Evolutionary conservation across 2,329 filamentous ascomycete genomes (phyloP).

Genomic region (Fusarium solani-melongenae): DNA sequence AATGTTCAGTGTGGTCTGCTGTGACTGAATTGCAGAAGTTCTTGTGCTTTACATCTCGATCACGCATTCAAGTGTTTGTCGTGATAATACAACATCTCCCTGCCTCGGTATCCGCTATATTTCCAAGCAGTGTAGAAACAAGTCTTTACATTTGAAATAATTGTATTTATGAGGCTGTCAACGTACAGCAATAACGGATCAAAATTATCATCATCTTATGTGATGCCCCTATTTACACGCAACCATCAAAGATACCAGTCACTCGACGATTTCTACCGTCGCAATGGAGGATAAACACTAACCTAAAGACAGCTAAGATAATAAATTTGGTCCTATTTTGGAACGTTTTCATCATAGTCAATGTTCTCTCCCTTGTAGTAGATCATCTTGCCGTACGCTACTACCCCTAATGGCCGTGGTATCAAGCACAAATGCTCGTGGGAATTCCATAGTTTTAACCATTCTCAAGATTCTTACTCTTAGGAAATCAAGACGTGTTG

Average conservation of each 20-base stretch:
- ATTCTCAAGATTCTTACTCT: not conserved
- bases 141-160: not conserved
- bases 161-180: not conserved
- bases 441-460: not conserved
- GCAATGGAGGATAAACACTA: too few species aligned
- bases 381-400: not conserved
- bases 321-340: too few species aligned
- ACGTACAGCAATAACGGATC: not conserved
- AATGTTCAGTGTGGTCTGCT: not conserved
- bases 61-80: not conserved
- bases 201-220: not conserved
- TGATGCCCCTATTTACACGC: not conserved
- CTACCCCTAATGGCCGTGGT: not conserved
- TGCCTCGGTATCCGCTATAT: not conserved
- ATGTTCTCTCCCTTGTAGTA: not conserved
- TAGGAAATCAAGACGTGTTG: not conserved
- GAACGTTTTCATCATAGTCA: not conserved
- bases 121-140: not conserved
- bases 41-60: not conserved
- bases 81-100: not conserved
- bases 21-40: not conserved
- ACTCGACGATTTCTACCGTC: not conserved
- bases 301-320: not conserved
- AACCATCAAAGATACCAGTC: not conserved
- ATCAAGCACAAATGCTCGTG: not conserved